Evolutionary conservation across 805 yeast species (phyloP).

Genomic region (Saturnispora zaruensis): DNA sequence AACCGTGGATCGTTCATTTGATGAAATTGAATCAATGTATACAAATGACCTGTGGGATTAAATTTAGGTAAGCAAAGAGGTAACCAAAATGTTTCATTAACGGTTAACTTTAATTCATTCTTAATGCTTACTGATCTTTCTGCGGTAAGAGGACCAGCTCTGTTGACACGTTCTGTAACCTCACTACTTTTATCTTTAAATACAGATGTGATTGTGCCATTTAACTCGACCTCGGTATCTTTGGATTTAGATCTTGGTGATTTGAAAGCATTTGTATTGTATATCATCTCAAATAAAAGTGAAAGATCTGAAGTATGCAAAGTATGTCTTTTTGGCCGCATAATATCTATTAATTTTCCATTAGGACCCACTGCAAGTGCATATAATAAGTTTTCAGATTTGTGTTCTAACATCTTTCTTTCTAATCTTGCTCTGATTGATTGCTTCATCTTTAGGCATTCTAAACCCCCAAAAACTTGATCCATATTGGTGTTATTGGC

Average conservation of each 20-base stretch:
- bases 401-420: slow-evolving; percentile 39
- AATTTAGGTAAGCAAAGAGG: slow-evolving; percentile 90
- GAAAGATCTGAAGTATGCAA: slow-evolving; percentile 77
- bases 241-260: slow-evolving; percentile 19
- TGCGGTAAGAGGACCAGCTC: too few species aligned
- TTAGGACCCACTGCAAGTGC: slow-evolving; percentile 61
- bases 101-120: slow-evolving; percentile 15
- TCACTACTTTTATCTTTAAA: background rate
- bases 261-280: slow-evolving; percentile 44
- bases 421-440: slow-evolving; percentile 51
- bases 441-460: slow-evolving; percentile 50
- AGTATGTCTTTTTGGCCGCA: slow-evolving; percentile 72
- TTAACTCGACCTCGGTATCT: background rate
- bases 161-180: background rate
- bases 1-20: slow-evolving; percentile 29
- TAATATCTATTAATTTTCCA: slow-evolving; percentile 56
- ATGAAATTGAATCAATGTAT: slow-evolving; percentile 65
- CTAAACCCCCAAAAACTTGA: slow-evolving; percentile 55
- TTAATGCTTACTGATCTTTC: slow-evolving; percentile 8
- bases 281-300: slow-evolving; percentile 61
- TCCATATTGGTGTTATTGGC: slow-evolving; percentile 47
- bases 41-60: slow-evolving; percentile 79
- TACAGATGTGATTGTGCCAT: background rate
- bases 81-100: slow-evolving; percentile 77
- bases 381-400: slow-evolving; percentile 55